Evolutionary conservation across 2,329 filamentous ascomycete species (phyloP).

Genomic region (Dothideomycetes sp.): DNA sequence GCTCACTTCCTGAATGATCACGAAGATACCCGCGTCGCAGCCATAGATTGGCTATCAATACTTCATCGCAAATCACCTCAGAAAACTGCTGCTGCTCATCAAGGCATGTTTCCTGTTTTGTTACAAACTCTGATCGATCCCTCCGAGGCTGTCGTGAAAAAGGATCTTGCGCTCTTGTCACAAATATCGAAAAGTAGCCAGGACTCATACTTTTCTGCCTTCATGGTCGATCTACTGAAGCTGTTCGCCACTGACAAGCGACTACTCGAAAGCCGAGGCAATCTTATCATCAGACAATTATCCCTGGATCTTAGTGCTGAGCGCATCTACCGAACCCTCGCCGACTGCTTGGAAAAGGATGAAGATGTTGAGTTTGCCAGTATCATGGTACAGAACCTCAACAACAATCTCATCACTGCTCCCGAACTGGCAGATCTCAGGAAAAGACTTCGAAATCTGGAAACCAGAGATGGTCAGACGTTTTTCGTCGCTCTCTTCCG

Average conservation of each 20-base stretch:
- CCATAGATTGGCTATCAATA: slow-evolving; percentile 95
- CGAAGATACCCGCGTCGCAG: slow-evolving; percentile 87
- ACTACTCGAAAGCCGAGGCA: slow-evolving; percentile 82
- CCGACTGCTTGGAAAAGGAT: slow-evolving; percentile 93
- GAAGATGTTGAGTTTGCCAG: slow-evolving; percentile 97
- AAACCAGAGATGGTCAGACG: slow-evolving; percentile 85
- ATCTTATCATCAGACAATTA: slow-evolving; percentile 90
- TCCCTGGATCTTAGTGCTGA: slow-evolving; percentile 89
- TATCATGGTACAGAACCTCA: slow-evolving; percentile 98
- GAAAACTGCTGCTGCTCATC: slow-evolving; percentile 83
- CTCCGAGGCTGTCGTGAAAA: slow-evolving; percentile 88
- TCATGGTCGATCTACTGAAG: slow-evolving; percentile 94
- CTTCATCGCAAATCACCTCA: slow-evolving; percentile 87
- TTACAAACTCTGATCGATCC: slow-evolving; percentile 95
- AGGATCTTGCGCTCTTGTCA: slow-evolving; percentile 83
- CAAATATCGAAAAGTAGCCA: slow-evolving; percentile 96
- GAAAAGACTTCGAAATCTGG: slow-evolving; percentile 79
- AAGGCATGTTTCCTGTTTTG: slow-evolving; percentile 90
- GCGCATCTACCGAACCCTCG: slow-evolving; percentile 87
- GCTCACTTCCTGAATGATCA: slow-evolving; percentile 93
- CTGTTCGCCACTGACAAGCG: slow-evolving; percentile 91
- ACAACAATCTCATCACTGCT: slow-evolving; percentile 97
- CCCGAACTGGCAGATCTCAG: slow-evolving; percentile 85
- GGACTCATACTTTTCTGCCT: slow-evolving; percentile 93
- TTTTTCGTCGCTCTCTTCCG: slow-evolving; percentile 92